Evolutionary conservation across 805 yeast genomes (phyloP), one percentile per base, ranked within the genome.

Genomic region (Ogataea neopini): DNA sequence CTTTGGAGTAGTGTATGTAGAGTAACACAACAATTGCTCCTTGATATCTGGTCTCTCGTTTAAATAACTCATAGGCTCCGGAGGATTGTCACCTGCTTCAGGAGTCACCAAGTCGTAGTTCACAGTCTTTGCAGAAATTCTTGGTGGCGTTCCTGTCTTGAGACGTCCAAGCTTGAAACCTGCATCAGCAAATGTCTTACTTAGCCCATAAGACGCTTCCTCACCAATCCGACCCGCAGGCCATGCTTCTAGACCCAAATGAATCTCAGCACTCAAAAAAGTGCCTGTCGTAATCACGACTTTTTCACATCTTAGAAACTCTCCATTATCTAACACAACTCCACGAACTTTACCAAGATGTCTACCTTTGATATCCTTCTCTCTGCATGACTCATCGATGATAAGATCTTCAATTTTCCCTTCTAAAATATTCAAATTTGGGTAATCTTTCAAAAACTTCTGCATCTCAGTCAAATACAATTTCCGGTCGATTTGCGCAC

Each of bases 151-250:
- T 0, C 99, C 99, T 0, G 99, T 94, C 61, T 94, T 94, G 56
- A 94, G 72, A 47, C 99, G 74, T 0, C 98, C 98, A 44, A 94
- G 69, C 50, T 80, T 72, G 63, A 94, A 92, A 0, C 96, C 96
- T 1, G 87, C 84, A 3, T 80, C 81, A 22, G 72, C 68, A 34
- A 94, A 75, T 1, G 98, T 90, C 39, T 81, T 73, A 29, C 96
- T 85, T 19, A 94, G 76, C 1, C 98, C 98, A 67, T 82, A 86
- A 0, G 97, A 88, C 2, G 98, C 94, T 17, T 75, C 80, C 68
- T 94, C 99, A 3, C 96, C 97, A 22, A 92, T 84, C 54, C 99
- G 75, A 0, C 99, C 99, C 0, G 97, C 88, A 0, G 98, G 96
- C 62, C 77, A 81, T 0, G 78, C 77, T 40, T 76, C 77, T 51